Evolutionary conservation across 306 rosid species (phyloP).

Genomic region (Purshia tridentata): DNA sequence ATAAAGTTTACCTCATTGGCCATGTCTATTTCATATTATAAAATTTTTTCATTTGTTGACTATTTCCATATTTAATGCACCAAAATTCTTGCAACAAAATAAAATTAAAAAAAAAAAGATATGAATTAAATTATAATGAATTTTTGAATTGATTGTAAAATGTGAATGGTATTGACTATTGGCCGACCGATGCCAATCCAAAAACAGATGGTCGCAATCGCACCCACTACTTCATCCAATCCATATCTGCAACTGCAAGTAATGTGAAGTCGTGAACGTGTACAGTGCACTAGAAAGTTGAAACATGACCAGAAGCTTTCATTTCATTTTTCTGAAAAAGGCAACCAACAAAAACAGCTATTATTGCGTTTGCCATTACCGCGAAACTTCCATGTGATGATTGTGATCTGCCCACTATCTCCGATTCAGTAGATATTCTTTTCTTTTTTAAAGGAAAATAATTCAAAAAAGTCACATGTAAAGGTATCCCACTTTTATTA

Average conservation of each 20-base stretch:
- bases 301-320: neutral
- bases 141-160: too few species aligned
- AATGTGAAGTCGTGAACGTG: too few species aligned
- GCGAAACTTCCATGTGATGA: slow-evolving; percentile 1
- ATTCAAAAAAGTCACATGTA: neutral
- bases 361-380: neutral
- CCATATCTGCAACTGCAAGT: neutral
- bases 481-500: slow-evolving; percentile 1
- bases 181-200: too few species aligned
- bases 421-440: neutral
- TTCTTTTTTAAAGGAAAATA: neutral
- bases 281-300: neutral
- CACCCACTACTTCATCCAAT: neutral
- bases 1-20: too few species aligned
- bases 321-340: neutral
- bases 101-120: too few species aligned
- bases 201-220: too few species aligned
- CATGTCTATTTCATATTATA: too few species aligned
- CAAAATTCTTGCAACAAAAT: too few species aligned
- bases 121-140: too few species aligned
- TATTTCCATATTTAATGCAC: too few species aligned
- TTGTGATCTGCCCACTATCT: neutral
- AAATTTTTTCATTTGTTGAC: too few species aligned
- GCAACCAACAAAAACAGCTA: neutral
- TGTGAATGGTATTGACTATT: too few species aligned